These are phyloP conservation scores for Rhipidocladum racemiflorum DNA, from an alignment of 176 grass and related monocot species.

Conservation along the genomic window DNA sequence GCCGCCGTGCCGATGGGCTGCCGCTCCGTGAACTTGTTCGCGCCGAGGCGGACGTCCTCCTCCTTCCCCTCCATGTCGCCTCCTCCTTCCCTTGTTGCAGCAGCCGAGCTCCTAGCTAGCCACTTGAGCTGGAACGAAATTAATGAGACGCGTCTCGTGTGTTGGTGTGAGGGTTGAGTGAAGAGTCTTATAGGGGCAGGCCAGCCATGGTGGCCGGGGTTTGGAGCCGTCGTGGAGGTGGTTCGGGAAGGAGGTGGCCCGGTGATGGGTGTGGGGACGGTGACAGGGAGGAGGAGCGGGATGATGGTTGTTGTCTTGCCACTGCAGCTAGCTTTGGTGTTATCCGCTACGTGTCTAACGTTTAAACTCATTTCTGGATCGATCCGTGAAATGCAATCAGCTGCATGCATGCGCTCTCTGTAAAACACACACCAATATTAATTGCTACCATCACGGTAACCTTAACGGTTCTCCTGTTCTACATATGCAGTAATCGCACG, in stretches of 20 bases:
- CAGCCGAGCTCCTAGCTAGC: background rate
- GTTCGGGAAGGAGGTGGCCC: constrained; percentile 48
- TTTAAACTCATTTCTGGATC: background rate
- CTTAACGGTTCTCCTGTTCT: too few relatives aligned
- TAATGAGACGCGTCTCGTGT: background rate
- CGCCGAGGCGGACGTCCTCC: constrained; percentile 72
- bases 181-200: constrained; percentile 43
- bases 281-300: constrained; percentile 32
- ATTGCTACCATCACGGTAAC: background rate
- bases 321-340: background rate
- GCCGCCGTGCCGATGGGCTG: constrained; percentile 82
- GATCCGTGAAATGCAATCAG: background rate
- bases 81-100: background rate
- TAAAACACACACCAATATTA: background rate
- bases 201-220: constrained; percentile 4
- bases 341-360: constrained; percentile 1
- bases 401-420: background rate
- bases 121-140: background rate
- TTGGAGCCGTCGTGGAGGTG: background rate
- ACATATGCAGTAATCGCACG: too few relatives aligned
- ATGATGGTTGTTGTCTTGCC: background rate
- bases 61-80: constrained; percentile 73
- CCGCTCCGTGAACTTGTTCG: constrained; percentile 78
- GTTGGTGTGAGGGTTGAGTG: constrained; percentile 14
- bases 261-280: constrained; percentile 11